phyloP scores from a whole-genome alignment of 2,329 filamentous ascomycete species.

The Fusarium protoensiforme region DNA sequence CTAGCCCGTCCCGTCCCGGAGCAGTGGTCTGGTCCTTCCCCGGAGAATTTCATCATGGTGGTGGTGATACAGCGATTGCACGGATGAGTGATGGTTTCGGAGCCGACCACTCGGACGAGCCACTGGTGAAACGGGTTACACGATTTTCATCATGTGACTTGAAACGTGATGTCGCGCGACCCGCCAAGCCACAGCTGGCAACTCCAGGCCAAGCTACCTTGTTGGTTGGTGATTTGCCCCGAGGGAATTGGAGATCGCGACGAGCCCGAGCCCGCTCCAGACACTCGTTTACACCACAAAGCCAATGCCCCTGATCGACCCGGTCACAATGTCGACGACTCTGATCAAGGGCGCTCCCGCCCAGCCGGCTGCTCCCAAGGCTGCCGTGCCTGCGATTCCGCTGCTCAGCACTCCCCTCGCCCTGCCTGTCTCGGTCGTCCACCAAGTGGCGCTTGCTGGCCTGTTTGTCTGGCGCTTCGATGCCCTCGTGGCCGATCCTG shows the following conservation, averaged over 20 bases:
- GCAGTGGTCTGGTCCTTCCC: background rate
- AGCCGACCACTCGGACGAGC: constrained; percentile 12
- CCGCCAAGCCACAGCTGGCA: constrained; percentile 26
- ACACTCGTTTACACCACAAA: constrained; percentile 19
- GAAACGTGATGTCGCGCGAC: constrained; percentile 26
- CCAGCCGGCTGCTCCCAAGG: constrained; percentile 42
- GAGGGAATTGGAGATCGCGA: constrained; percentile 19
- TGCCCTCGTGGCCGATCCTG: constrained; percentile 76
- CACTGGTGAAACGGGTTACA: background rate
- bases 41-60: constrained; percentile 14
- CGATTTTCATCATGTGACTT: constrained; percentile 28
- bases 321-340: constrained; percentile 53
- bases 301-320: constrained; percentile 49
- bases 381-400: constrained; percentile 51
- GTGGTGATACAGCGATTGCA: background rate
- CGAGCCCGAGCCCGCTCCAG: constrained; percentile 33
- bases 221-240: constrained; percentile 20
- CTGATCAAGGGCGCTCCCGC: constrained; percentile 44
- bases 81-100: constrained; percentile 18
- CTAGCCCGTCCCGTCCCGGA: background rate
- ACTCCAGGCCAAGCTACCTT: constrained; percentile 26
- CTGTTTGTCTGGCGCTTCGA: constrained; percentile 73
- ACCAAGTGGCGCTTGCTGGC: constrained; percentile 74
- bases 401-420: constrained; percentile 52
- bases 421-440: constrained; percentile 69